phyloP scores from a whole-genome alignment of 2,329 filamentous ascomycete genomes.

The Nemania diffusa region DNA sequence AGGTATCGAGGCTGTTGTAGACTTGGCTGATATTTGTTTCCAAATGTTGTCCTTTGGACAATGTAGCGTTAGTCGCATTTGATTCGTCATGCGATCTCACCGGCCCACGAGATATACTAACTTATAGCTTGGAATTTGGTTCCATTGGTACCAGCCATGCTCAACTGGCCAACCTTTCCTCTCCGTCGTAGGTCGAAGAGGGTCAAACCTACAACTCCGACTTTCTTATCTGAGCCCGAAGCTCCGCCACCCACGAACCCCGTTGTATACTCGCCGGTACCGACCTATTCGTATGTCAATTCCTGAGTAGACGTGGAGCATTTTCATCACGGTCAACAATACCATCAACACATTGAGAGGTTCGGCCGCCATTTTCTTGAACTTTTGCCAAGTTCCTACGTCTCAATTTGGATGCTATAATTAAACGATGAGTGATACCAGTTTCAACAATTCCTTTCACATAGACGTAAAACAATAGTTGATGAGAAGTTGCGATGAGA shows the following conservation, averaged over 20 bases:
- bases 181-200: slow-evolving; percentile 88
- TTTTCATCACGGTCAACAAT: slow-evolving; percentile 40
- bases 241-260: slow-evolving; percentile 87
- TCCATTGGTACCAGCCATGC: slow-evolving; percentile 91
- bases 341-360: slow-evolving; percentile 77
- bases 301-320: slow-evolving; percentile 17
- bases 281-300: slow-evolving; percentile 65
- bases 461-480: background rate
- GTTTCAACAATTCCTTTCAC: background rate
- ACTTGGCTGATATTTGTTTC: slow-evolving; percentile 86
- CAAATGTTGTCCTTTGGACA: slow-evolving; percentile 75
- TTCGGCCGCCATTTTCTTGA: slow-evolving; percentile 27
- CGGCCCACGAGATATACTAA: slow-evolving; percentile 55
- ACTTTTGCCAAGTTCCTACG: background rate
- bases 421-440: background rate
- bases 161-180: slow-evolving; percentile 86
- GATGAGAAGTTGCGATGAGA: background rate
- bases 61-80: background rate
- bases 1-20: slow-evolving; percentile 90
- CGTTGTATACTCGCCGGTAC: slow-evolving; percentile 96
- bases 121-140: slow-evolving; percentile 92
- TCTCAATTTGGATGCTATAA: background rate
- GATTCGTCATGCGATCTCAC: background rate
- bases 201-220: slow-evolving; percentile 90
- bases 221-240: slow-evolving; percentile 93